phyloP scores from a whole-genome alignment of 352 stramenopile genomes.

The Blastocystis hominis region DNA sequence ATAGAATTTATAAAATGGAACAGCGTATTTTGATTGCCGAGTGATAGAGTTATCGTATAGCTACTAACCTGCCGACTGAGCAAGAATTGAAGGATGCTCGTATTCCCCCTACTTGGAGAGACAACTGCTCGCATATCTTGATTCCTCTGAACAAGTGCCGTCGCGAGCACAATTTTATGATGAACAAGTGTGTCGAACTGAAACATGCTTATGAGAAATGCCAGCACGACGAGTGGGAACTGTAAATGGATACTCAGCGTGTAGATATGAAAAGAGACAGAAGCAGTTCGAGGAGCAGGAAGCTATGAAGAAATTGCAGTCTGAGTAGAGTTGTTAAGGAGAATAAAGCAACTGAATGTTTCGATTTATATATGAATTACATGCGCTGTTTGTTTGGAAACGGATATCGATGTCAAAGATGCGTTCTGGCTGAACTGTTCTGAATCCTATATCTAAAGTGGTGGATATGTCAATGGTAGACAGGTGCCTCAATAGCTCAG shows the following conservation, averaged over 20 bases:
- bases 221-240: constrained; percentile 80
- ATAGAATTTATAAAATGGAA: neutral
- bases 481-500: constrained; percentile 55
- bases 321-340: neutral
- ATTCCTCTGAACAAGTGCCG: constrained; percentile 88
- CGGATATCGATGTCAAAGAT: neutral
- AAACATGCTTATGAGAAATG: constrained; percentile 95
- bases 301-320: neutral
- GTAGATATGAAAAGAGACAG: constrained; percentile 22
- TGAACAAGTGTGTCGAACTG: constrained; percentile 87
- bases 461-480: neutral
- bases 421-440: neutral
- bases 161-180: constrained; percentile 80
- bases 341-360: neutral
- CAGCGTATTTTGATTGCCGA: neutral
- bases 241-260: neutral
- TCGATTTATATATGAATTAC: neutral
- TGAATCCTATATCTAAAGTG: neutral
- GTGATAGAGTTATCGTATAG: neutral
- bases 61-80: constrained; percentile 54
- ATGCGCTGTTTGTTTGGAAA: neutral
- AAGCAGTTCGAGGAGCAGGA: constrained; percentile 1
- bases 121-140: constrained; percentile 85
- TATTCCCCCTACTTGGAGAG: constrained; percentile 82
- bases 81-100: constrained; percentile 84